Percentiles rank a stretch among this genome's conserved stretches.
Conservation (phyloP, 75 land plant genomes). For the Cryptomeria japonica region DNA sequence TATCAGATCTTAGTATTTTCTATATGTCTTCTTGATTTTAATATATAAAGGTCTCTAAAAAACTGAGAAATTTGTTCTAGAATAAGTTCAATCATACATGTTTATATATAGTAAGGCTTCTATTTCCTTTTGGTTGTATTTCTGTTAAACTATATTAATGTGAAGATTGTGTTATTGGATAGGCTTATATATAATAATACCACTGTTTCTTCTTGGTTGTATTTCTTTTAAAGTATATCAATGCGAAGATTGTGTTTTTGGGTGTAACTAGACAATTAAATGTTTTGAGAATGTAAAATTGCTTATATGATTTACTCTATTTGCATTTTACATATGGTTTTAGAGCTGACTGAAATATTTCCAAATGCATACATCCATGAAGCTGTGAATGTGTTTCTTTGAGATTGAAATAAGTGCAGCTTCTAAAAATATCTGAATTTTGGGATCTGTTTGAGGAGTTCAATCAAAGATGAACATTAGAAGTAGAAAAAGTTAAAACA, state of each 20-base stretch:
- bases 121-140: not conserved
- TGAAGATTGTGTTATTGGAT: not conserved
- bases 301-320: not conserved
- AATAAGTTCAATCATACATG: not conserved
- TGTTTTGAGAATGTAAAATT: not conserved
- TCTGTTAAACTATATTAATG: not conserved
- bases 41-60: not conserved
- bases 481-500: not conserved
- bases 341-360: not conserved
- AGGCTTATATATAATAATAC: not conserved
- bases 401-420: not conserved
- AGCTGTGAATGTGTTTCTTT: not conserved
- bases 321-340: not conserved
- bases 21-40: not conserved
- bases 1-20: not conserved
- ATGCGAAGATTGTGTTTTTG: not conserved
- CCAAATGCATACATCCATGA: not conserved
- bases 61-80: not conserved
- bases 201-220: not conserved
- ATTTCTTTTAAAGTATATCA: not conserved
- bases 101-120: not conserved
- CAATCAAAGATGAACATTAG: not conserved
- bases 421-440: not conserved
- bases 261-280: not conserved
- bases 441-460: not conserved